These are phyloP conservation scores for Apiospora pterosperma DNA, from an alignment of 2,329 filamentous ascomycete species.

Conservation along the genomic window DNA sequence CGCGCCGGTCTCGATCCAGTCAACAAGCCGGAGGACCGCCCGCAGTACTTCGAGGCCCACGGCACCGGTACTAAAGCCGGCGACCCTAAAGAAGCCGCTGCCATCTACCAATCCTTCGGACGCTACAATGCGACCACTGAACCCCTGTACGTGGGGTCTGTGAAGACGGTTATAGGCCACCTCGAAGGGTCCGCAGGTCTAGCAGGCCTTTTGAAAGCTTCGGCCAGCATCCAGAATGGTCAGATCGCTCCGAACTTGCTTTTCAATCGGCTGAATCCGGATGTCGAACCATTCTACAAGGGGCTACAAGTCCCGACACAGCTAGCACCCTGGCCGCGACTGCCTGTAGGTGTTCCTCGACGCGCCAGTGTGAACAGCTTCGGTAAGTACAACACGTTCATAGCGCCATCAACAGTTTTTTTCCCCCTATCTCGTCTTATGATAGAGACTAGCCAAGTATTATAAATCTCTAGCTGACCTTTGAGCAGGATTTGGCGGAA, in stretches of 20 bases:
- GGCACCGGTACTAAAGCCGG: conserved; percentile 17
- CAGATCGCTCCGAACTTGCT: conserved; percentile 12
- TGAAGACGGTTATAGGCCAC: conserved; percentile 14
- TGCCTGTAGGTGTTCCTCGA: background rate
- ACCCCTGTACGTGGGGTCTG: conserved; percentile 9
- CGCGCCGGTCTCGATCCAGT: conserved; percentile 23
- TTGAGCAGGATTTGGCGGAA: background rate
- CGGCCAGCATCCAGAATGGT: background rate
- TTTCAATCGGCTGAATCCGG: conserved; percentile 7
- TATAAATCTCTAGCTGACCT: no score
- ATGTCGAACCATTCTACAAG: conserved; percentile 5
- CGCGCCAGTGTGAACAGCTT: conserved; percentile 8
- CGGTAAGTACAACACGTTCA: no score
- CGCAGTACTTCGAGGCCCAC: conserved; percentile 23
- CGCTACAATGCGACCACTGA: background rate
- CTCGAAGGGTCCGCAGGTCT: conserved; percentile 10
- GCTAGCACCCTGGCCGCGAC: conserved; percentile 4
- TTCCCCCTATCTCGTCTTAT: no score
- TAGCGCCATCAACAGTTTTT: no score
- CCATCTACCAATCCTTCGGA: conserved; percentile 11
- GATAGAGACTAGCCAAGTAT: no score
- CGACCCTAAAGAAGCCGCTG: conserved; percentile 20
- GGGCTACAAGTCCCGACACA: background rate
- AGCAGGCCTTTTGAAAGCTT: conserved; percentile 11
- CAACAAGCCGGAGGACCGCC: conserved; percentile 21